A percentile compares a stretch with the other conserved stretches of the same genome.
Evolutionary conservation across 2,329 filamentous ascomycete species (phyloP).

Genomic region (Blastomyces silverae): DNA sequence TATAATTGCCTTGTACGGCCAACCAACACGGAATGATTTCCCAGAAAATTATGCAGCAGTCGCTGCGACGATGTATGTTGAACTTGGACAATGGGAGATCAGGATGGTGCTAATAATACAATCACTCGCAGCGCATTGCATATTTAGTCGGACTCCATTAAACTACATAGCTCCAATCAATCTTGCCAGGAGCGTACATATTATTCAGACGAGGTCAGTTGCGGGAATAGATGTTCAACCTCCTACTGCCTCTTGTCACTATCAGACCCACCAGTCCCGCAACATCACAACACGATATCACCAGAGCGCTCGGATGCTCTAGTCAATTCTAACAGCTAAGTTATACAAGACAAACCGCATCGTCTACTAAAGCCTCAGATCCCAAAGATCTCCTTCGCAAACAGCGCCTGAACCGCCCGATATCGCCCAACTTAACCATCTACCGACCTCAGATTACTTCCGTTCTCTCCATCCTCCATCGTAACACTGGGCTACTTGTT

Average conservation of each 20-base stretch:
- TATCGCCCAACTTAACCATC: conserved; percentile 76
- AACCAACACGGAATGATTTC: not conserved
- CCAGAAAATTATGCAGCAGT: not conserved
- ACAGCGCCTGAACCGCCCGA: conserved; percentile 73
- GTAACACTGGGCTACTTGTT: conserved; percentile 68
- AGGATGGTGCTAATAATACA: not conserved
- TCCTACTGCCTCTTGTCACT: too few relatives aligned
- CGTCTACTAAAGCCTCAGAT: not conserved
- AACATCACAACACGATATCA: not conserved
- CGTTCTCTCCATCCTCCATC: conserved; percentile 67
- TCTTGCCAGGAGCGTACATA: too few relatives aligned
- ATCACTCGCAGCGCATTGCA: not conserved
- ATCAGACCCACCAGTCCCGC: not conserved
- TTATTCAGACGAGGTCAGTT: not conserved
- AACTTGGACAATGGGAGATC: not conserved
- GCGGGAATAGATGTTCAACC: not conserved
- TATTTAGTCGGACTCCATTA: not conserved
- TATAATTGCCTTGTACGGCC: not conserved
- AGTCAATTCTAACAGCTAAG: not conserved
- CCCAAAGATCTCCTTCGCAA: conserved; percentile 54
- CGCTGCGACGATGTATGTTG: conserved; percentile 11
- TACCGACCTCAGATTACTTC: conserved; percentile 83
- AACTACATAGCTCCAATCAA: not conserved
- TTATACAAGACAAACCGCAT: not conserved
- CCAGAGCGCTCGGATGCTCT: not conserved